Evolutionary conservation across 441 rosid genomes (phyloP).

Genomic region (Syzygium malaccense): DNA sequence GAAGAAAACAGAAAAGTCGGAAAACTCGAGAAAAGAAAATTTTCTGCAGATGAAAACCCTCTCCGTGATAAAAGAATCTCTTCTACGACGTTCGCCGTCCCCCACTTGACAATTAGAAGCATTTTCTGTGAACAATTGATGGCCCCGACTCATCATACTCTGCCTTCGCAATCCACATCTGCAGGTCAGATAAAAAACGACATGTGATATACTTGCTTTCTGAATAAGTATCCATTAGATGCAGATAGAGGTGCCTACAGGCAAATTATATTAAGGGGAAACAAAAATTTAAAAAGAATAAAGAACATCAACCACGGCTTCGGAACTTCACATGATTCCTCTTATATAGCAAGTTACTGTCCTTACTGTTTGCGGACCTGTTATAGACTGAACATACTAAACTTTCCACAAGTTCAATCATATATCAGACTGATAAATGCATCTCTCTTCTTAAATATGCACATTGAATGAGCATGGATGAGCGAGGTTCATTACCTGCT

Average conservation of each 20-base stretch:
- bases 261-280: not conserved
- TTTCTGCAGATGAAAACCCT: not conserved
- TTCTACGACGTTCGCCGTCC: not conserved
- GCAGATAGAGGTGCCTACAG: not conserved
- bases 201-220: not conserved
- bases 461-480: not conserved
- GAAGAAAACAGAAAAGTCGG: not conserved
- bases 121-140: not conserved
- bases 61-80: not conserved
- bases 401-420: not conserved
- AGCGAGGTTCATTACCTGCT: constrained; percentile 29
- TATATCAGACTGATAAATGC: not conserved
- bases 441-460: not conserved
- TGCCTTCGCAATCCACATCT: not conserved
- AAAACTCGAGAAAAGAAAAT: not conserved
- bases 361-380: not conserved
- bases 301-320: not conserved
- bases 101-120: not conserved
- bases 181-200: not conserved
- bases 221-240: not conserved
- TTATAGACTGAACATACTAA: not conserved
- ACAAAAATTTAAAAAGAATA: not conserved
- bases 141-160: not conserved
- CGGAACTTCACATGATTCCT: not conserved
- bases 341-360: not conserved